Conservation (phyloP, 345 rosid species). For the Abelmoschus esculentus region DNA sequence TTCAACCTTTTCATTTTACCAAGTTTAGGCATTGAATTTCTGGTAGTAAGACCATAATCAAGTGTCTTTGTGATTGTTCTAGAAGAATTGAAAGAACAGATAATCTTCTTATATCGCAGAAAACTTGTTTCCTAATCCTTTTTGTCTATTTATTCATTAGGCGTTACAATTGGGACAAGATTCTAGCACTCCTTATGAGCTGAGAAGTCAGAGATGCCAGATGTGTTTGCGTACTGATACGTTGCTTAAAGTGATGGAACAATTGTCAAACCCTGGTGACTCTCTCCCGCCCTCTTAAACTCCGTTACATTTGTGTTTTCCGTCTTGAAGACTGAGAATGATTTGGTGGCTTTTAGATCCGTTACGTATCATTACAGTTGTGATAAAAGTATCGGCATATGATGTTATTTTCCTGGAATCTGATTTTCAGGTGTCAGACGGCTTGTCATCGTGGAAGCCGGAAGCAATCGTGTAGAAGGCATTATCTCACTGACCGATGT, state of each 20-base stretch:
- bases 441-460: slow-evolving; percentile 70
- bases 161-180: slow-evolving; percentile 80
- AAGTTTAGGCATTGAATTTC: too few relatives aligned
- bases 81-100: neutral
- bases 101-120: neutral
- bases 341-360: neutral
- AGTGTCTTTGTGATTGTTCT: too few relatives aligned
- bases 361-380: neutral
- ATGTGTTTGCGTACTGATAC: slow-evolving; percentile 81
- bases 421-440: slow-evolving; percentile 25
- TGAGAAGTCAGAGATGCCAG: slow-evolving; percentile 55
- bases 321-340: neutral
- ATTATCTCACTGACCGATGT: slow-evolving; percentile 63
- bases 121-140: neutral
- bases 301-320: neutral
- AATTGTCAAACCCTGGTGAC: slow-evolving; percentile 57
- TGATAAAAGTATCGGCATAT: neutral
- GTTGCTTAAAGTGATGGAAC: slow-evolving; percentile 76
- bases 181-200: slow-evolving; percentile 31
- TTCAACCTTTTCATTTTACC: too few relatives aligned
- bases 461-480: slow-evolving; percentile 86
- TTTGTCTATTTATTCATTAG: slow-evolving; percentile 19
- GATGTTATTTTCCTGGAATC: neutral
- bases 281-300: neutral
- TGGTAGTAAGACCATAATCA: too few relatives aligned